Evolutionary conservation across 1,284 basidiomycete genomes (phyloP), one percentile per base, ranked within the genome.

Genomic region (Coniferiporia weirii): DNA sequence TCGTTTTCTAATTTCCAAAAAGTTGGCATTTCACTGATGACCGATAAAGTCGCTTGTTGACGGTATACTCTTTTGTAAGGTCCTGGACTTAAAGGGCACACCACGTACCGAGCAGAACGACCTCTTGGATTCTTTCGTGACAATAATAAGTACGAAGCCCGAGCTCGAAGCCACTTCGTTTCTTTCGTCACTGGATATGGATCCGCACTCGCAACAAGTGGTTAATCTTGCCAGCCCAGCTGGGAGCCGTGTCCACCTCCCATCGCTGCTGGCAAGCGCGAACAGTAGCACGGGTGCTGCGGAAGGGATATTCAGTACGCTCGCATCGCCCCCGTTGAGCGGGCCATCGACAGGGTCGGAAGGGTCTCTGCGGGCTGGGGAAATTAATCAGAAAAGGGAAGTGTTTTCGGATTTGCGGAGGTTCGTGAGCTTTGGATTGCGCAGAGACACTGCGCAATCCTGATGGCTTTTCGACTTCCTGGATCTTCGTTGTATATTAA

Each of bases 1-100:
- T 94, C 92, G 0, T 95, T 95, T 72, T 89, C 88, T 27, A 97
- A 98, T 72, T 98, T 98, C 76, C 97, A 99, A 78, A 99, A 99
- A 82, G 93, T 91, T 43, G 4, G 75, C 15, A 7, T 50, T 47
- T 40, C 40, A 32, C 57, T 22, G 27, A 27, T 50, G 44, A 15
- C 47, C 27, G 34, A 27, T 20, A 59, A 13, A 48, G 8, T 22
- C 44, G 48, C 12, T 51, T 36, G 9, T n/a, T 56, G n/a, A 61
- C 40, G 20, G 13, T 48, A 20, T 15, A 52, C 38, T 54, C 12
- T 44, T 44, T 27, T 57, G 38, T 35, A 48, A 95, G 93, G 90
- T 96, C 58, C 82, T 99, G 27, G 96, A 99, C 70, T 82, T 99
- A 58, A 98, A 97, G 70, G 96, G 95, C 9, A 93, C 94, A 0